Conservation (phyloP, 352 stramenopile species). For the Pythium oligandrum region DNA sequence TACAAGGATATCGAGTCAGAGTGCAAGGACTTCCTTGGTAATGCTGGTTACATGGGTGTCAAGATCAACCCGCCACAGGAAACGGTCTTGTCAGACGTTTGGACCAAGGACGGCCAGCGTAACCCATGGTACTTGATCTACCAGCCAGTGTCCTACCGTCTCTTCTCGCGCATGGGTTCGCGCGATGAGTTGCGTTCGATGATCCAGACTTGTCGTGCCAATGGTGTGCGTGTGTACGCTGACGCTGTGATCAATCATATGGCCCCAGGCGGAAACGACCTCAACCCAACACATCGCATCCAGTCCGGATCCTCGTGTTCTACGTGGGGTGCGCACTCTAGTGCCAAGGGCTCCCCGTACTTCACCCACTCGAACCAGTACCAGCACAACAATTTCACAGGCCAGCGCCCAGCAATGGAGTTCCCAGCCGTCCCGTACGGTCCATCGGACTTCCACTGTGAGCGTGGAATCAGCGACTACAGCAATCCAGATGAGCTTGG, state of each 20-base stretch:
- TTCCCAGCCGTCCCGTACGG: constrained; percentile 55
- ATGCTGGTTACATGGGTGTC: constrained; percentile 61
- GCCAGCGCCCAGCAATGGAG: constrained; percentile 36
- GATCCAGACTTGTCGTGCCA: constrained; percentile 64
- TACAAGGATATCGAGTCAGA: constrained; percentile 60
- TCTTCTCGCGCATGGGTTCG: constrained; percentile 50
- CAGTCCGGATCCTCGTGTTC: constrained; percentile 7
- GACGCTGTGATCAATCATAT: constrained; percentile 27
- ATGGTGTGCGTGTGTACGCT: constrained; percentile 50
- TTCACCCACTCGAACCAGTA: constrained; percentile 36
- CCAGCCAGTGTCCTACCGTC: constrained; percentile 55
- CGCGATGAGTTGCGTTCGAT: constrained; percentile 43
- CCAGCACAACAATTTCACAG: constrained; percentile 36
- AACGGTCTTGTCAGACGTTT: constrained; percentile 36
- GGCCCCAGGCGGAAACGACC: constrained; percentile 14
- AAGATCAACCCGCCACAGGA: constrained; percentile 70
- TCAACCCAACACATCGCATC: constrained; percentile 14
- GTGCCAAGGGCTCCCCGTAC: constrained; percentile 18
- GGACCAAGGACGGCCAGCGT: constrained; percentile 27
- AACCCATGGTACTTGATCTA: constrained; percentile 77
- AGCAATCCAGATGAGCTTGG: constrained; percentile 31
- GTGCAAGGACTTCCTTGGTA: constrained; percentile 49
- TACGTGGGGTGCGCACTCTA: constrained; percentile 18
- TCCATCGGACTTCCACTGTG: constrained; percentile 60
- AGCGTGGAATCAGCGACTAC: constrained; percentile 32